Conservation (phyloP, 1,284 basidiomycete genomes). For the Boletus semigastroideus region DNA sequence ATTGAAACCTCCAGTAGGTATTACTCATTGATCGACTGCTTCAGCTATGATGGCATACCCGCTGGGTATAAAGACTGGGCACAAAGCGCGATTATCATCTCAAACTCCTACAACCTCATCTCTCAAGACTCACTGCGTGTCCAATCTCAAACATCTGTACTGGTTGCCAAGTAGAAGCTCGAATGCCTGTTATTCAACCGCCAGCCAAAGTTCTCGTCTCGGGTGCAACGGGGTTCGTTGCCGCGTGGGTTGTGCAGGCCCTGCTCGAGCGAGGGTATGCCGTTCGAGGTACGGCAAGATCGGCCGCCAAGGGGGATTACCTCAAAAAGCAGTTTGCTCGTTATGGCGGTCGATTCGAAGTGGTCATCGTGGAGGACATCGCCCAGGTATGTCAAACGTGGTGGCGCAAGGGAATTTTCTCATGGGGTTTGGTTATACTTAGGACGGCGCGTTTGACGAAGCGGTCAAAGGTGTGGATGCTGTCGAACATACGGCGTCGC, state of each 20-base stretch:
- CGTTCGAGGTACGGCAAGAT: constrained; percentile 51
- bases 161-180: too few relatives aligned
- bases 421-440: background rate
- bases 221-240: constrained; percentile 41
- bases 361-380: constrained; percentile 48
- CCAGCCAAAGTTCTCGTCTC: constrained; percentile 41
- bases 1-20: too few relatives aligned
- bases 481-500: constrained; percentile 55
- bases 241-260: constrained; percentile 36
- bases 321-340: constrained; percentile 40
- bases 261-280: constrained; percentile 38
- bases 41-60: too few relatives aligned
- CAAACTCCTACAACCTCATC: too few relatives aligned
- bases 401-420: background rate
- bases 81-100: too few relatives aligned
- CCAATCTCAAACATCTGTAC: too few relatives aligned
- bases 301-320: constrained; percentile 41
- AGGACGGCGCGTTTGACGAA: constrained; percentile 60
- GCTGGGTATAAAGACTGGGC: too few relatives aligned
- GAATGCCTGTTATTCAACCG: constrained; percentile 41
- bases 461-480: constrained; percentile 64
- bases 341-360: constrained; percentile 44
- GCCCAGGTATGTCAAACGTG: constrained; percentile 31
- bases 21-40: too few relatives aligned
- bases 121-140: too few relatives aligned